A percentile compares a stretch with the other conserved stretches of the same genome.
Conservation (phyloP, 768 basidiomycete genomes). For the Mycena rebaudengoi region DNA sequence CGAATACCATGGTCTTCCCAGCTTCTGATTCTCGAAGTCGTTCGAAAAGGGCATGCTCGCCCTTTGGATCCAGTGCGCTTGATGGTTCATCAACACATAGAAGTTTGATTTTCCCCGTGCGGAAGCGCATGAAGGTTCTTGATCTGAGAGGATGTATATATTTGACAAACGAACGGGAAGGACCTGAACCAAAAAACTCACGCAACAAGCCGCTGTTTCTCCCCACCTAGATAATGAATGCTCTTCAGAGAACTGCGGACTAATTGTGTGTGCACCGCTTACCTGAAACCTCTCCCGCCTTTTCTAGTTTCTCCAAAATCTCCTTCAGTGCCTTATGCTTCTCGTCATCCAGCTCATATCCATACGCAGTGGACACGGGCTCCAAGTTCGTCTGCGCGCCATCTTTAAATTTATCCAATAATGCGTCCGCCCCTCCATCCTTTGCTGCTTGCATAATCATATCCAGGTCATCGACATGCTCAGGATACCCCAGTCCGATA, state of each 20-base stretch:
- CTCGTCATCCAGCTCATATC: slow-evolving; percentile 19
- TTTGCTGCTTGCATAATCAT: slow-evolving; percentile 19
- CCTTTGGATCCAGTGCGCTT: slow-evolving; percentile 24
- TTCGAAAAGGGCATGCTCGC: slow-evolving; percentile 26
- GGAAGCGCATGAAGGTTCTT: slow-evolving; percentile 28
- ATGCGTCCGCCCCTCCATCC: slow-evolving; percentile 20
- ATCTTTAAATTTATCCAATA: slow-evolving; percentile 20
- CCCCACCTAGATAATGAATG: slow-evolving; percentile 22
- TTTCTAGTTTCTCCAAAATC: slow-evolving; percentile 11
- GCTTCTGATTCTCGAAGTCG: slow-evolving; percentile 11
- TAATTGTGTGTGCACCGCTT: neutral
- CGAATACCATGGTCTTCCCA: slow-evolving; percentile 29
- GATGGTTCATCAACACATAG: slow-evolving; percentile 29
- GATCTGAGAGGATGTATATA: slow-evolving; percentile 9
- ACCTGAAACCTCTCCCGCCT: slow-evolving; percentile 17
- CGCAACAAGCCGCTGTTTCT: slow-evolving; percentile 28
- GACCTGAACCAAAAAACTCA: neutral
- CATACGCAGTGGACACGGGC: slow-evolving; percentile 5
- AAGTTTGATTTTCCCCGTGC: slow-evolving; percentile 20
- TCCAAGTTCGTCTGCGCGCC: slow-evolving; percentile 16
- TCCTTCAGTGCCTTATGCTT: slow-evolving; percentile 17
- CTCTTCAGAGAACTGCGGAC: neutral
- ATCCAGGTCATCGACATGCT: slow-evolving; percentile 1
- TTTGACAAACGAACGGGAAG: neutral
- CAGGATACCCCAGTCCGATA: slow-evolving; percentile 43